Percentiles rank a stretch among this genome's conserved stretches.
Evolutionary conservation across 805 yeast genomes (phyloP).

Genomic region (Yarrowia divulgata): DNA sequence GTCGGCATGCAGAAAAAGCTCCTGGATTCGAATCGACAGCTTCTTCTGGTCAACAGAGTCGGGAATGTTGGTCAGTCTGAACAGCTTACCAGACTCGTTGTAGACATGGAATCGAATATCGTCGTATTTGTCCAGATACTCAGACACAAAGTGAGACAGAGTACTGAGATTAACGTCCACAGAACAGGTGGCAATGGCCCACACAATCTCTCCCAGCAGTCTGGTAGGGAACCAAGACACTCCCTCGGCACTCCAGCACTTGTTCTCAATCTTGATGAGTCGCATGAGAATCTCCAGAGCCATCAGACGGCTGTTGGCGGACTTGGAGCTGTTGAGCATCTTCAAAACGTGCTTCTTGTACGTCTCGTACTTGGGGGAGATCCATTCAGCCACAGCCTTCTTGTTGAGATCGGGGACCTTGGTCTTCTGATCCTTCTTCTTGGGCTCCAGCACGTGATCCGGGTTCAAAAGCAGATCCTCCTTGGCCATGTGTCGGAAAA

Average conservation of each 20-base stretch:
- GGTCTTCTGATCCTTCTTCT: conserved; percentile 41
- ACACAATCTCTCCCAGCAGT: conserved; percentile 56
- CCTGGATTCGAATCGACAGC: conserved; percentile 42
- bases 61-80: conserved; percentile 17
- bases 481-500: conserved; percentile 57
- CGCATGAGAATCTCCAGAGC: conserved; percentile 46
- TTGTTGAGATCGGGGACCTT: conserved; percentile 55
- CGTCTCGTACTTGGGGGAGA: conserved; percentile 62
- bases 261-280: conserved; percentile 60
- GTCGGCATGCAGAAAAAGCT: conserved; percentile 42
- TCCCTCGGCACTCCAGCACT: conserved; percentile 54
- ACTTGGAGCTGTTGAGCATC: conserved; percentile 50
- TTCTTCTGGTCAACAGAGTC: conserved; percentile 28
- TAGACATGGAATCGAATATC: conserved; percentile 82
- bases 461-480: conserved; percentile 50
- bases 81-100: conserved; percentile 55
- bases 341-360: conserved; percentile 58
- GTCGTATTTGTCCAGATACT: conserved; percentile 64
- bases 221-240: conserved; percentile 66
- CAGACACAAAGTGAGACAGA: conserved; percentile 63
- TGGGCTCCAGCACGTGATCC: conserved; percentile 34
- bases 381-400: conserved; percentile 65
- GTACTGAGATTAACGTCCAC: conserved; percentile 52
- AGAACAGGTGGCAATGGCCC: conserved; percentile 49
- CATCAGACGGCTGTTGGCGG: conserved; percentile 40